phyloP scores from a whole-genome alignment of 225 moss, liverwort and hornwort species.

The Pseudoscleropodium purum region DNA sequence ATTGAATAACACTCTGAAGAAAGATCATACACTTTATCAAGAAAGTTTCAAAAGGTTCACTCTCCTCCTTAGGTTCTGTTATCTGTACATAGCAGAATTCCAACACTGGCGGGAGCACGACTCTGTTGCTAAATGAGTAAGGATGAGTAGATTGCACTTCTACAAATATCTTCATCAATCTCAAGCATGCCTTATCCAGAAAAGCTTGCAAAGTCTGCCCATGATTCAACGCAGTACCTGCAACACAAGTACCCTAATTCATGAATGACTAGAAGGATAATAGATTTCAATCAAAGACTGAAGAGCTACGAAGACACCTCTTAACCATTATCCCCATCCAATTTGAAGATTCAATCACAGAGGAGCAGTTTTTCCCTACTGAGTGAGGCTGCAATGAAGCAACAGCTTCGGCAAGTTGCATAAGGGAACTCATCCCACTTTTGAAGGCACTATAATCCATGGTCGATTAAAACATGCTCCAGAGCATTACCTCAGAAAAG shows the following conservation, averaged over 20 bases:
- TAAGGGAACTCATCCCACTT: neutral
- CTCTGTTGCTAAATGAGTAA: slow-evolving; percentile 94
- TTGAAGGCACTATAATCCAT: neutral
- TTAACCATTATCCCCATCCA: neutral
- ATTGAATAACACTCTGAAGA: slow-evolving; percentile 85
- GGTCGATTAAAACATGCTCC: neutral
- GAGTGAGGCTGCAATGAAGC: neutral
- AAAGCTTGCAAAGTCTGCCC: slow-evolving; percentile 61
- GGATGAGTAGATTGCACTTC: slow-evolving; percentile 97
- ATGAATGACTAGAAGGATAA: neutral
- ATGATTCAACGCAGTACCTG: slow-evolving; percentile 61
- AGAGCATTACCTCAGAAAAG: neutral
- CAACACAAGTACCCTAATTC: slow-evolving; percentile 5
- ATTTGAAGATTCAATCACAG: neutral
- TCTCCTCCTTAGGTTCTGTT: slow-evolving; percentile 57
- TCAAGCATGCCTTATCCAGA: slow-evolving; percentile 91
- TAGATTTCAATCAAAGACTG: neutral
- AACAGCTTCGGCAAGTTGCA: neutral
- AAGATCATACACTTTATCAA: slow-evolving; percentile 90
- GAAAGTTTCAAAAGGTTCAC: slow-evolving; percentile 65
- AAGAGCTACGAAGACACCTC: neutral
- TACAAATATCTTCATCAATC: slow-evolving; percentile 93
- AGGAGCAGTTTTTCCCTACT: neutral
- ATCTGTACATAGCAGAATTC: slow-evolving; percentile 92
- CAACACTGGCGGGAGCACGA: slow-evolving; percentile 76